A percentile compares a stretch with the other conserved stretches of the same genome.
Conservation (phyloP, 2,329 filamentous ascomycete genomes). For the Botrytis elliptica region DNA sequence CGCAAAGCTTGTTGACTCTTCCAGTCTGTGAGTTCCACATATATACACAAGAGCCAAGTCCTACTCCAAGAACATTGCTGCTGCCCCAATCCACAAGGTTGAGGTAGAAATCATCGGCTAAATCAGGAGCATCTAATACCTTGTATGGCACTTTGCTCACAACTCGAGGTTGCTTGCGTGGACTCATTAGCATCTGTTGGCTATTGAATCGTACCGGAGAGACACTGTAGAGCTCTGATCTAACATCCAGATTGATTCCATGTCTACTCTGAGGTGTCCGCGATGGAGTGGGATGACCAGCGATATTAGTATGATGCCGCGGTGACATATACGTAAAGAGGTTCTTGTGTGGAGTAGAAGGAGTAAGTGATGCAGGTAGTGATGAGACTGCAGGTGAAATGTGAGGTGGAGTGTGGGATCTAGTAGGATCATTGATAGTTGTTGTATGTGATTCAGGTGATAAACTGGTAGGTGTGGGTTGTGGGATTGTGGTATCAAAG, state of each 20-base stretch:
- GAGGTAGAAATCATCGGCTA: conserved; percentile 96
- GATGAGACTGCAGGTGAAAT: conserved; percentile 55
- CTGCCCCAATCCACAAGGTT: conserved; percentile 98
- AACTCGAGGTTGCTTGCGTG: conserved; percentile 80
- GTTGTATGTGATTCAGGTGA: conserved; percentile 60
- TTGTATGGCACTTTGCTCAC: conserved; percentile 98
- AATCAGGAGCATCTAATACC: conserved; percentile 90
- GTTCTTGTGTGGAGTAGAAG: conserved; percentile 96
- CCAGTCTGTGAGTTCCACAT: conserved; percentile 97
- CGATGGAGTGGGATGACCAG: conserved; percentile 82
- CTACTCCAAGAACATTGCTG: conserved; percentile 89
- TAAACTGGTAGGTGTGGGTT: conserved; percentile 64
- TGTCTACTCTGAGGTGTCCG: conserved; percentile 86
- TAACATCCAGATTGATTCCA: conserved; percentile 82
- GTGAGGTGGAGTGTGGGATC: conserved; percentile 78
- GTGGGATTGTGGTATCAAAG: conserved; percentile 87
- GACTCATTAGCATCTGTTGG: conserved; percentile 89
- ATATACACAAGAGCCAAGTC: conserved; percentile 88
- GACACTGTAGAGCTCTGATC: conserved; percentile 91
- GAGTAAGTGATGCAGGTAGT: conserved; percentile 75
- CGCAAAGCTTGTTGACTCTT: conserved; percentile 89
- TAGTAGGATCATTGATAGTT: conserved; percentile 62
- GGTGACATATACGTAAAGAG: conserved; percentile 89
- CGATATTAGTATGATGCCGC: conserved; percentile 62
- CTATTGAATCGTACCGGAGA: conserved; percentile 92